phyloP scores from a whole-genome alignment of 2,329 filamentous ascomycete species.

The Polytolypa hystricis region DNA sequence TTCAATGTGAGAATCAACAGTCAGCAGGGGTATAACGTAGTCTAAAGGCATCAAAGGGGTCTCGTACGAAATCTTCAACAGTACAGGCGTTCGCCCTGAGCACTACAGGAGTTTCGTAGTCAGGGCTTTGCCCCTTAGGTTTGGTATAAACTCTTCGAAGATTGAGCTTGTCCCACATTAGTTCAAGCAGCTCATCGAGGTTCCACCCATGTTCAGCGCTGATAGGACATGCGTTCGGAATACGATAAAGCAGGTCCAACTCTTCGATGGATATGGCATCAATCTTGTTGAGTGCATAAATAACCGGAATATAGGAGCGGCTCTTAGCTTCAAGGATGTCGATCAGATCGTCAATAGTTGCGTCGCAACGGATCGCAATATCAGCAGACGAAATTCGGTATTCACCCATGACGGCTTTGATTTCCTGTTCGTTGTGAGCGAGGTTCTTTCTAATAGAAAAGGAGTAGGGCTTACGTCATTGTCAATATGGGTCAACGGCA shows the following conservation, averaged over 20 bases:
- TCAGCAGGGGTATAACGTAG: no score
- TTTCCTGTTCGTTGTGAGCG: slow-evolving; percentile 46
- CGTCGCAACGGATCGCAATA: slow-evolving; percentile 94
- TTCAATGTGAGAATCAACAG: no score
- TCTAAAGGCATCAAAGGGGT: slow-evolving; percentile 5
- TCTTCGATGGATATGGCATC: slow-evolving; percentile 97
- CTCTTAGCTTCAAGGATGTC: slow-evolving; percentile 91
- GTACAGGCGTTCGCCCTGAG: slow-evolving; percentile 72
- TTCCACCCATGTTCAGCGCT: slow-evolving; percentile 98
- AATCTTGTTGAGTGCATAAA: slow-evolving; percentile 98
- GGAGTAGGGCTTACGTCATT: slow-evolving; percentile 48
- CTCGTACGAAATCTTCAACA: slow-evolving; percentile 89
- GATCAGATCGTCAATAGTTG: slow-evolving; percentile 93
- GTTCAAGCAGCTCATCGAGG: slow-evolving; percentile 87
- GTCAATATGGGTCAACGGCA: slow-evolving; percentile 83
- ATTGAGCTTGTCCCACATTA: slow-evolving; percentile 96
- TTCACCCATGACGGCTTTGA: slow-evolving; percentile 94
- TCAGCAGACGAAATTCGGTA: slow-evolving; percentile 95
- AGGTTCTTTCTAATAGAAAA: neutral
- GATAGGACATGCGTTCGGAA: slow-evolving; percentile 93
- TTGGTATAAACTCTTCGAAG: slow-evolving; percentile 93
- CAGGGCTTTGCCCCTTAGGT: slow-evolving; percentile 87
- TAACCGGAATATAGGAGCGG: slow-evolving; percentile 94
- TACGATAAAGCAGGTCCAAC: slow-evolving; percentile 87
- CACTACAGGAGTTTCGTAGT: slow-evolving; percentile 87